phyloP scores from a whole-genome alignment of 2,329 filamentous ascomycete genomes.

The Truncatella angustata region DNA sequence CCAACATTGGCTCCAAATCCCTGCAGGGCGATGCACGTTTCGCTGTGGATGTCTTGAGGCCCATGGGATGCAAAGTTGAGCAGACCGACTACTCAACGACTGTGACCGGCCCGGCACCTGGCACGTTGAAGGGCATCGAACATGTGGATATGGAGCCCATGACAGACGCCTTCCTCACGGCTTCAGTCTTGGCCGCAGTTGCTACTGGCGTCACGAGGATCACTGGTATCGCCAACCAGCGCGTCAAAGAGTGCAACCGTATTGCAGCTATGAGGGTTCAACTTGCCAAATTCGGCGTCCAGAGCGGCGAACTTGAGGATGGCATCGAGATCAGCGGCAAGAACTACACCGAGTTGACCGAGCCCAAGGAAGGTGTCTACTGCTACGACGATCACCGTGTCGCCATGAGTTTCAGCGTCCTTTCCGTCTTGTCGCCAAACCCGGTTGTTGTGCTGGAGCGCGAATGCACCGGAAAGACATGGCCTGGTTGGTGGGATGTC shows the following conservation, averaged over 20 bases:
- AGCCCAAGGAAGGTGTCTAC: constrained; percentile 68
- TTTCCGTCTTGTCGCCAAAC: constrained; percentile 69
- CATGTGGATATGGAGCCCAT: constrained; percentile 98
- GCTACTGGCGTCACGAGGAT: constrained; percentile 82
- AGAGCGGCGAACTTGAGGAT: constrained; percentile 84
- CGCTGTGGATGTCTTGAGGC: constrained; percentile 81
- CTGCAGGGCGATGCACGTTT: constrained; percentile 95
- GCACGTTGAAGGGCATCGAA: constrained; percentile 69
- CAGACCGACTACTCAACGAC: constrained; percentile 86
- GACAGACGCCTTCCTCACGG: constrained; percentile 97
- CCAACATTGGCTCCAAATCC: constrained; percentile 90
- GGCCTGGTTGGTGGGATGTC: constrained; percentile 98
- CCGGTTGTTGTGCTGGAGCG: constrained; percentile 81
- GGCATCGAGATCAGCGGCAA: constrained; percentile 74
- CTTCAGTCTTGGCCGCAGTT: constrained; percentile 87
- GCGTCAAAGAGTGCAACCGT: constrained; percentile 97
- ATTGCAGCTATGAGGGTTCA: constrained; percentile 95
- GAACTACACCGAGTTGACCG: constrained; percentile 43
- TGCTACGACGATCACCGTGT: constrained; percentile 98
- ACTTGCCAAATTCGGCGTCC: constrained; percentile 88
- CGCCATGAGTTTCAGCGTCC: constrained; percentile 96
- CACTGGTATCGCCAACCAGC: constrained; percentile 92
- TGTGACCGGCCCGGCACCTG: constrained; percentile 80
- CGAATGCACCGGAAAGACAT: constrained; percentile 94
- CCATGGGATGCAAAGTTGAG: constrained; percentile 90